These are phyloP conservation scores for Microthyrium microscopicum DNA, from an alignment of 2,329 filamentous ascomycete genomes.

Conservation along the genomic window DNA sequence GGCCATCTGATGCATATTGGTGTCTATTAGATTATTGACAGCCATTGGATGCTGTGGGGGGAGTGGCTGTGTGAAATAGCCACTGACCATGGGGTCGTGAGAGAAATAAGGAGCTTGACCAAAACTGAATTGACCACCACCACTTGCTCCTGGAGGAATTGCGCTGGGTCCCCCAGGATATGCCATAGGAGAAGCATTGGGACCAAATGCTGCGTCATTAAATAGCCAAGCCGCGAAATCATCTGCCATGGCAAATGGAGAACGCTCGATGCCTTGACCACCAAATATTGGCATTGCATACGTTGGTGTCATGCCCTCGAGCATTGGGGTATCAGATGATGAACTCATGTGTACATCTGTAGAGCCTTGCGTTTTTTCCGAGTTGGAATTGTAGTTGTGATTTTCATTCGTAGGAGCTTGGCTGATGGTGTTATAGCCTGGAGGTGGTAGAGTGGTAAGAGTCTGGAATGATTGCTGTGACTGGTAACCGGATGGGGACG, in stretches of 20 bases:
- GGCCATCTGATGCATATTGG: conserved; percentile 59
- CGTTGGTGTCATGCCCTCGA: conserved; percentile 29
- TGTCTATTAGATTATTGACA: conserved; percentile 69
- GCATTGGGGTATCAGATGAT: conserved; percentile 15
- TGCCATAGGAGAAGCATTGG: conserved; percentile 21
- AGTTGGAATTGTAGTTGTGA: conserved; percentile 2
- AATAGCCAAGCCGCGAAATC: conserved; percentile 79
- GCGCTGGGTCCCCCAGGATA: conserved; percentile 20
- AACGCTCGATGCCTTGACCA: conserved; percentile 66
- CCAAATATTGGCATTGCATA: conserved; percentile 77
- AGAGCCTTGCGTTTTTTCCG: background rate
- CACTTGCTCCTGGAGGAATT: conserved; percentile 19
- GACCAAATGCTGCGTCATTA: conserved; percentile 42
- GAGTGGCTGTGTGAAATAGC: conserved; percentile 30
- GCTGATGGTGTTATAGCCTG: conserved; percentile 14
- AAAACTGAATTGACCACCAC: conserved; percentile 24
- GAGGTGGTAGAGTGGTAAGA: conserved; percentile 43
- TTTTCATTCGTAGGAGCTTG: conserved; percentile 8
- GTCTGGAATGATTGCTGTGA: conserved; percentile 44
- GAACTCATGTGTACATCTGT: conserved; percentile 1
- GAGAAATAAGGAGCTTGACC: conserved; percentile 34
- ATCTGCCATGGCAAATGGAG: conserved; percentile 73
- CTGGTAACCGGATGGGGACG: conserved; percentile 31
- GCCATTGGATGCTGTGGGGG: conserved; percentile 70
- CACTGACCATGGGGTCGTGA: conserved; percentile 31